Evolutionary conservation across 2,329 filamentous ascomycete species (phyloP).

Genomic region (Claviceps spartinae): DNA sequence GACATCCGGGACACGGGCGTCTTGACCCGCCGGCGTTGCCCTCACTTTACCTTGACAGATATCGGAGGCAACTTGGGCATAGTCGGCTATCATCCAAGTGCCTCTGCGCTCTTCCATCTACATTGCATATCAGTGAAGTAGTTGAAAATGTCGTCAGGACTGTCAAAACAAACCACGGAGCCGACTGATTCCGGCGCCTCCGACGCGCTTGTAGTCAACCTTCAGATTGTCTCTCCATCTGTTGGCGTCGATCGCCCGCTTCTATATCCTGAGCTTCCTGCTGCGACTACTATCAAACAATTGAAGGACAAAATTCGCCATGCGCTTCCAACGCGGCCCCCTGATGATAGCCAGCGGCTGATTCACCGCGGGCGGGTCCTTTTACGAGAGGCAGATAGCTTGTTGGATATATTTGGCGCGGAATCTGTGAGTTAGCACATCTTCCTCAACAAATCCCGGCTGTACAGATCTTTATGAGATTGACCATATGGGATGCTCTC

Average conservation of each 20-base stretch:
- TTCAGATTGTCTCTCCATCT: conserved; percentile 47
- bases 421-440: conserved; percentile 29
- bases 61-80: neutral
- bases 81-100: neutral
- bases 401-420: conserved; percentile 43
- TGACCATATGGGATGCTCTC: conserved; percentile 4
- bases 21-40: neutral
- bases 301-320: conserved; percentile 46
- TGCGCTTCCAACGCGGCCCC: conserved; percentile 32
- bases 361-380: conserved; percentile 48
- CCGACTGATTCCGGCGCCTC: conserved; percentile 11
- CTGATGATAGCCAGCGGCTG: conserved; percentile 42
- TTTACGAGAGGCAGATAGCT: conserved; percentile 37
- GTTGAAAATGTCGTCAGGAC: conserved; percentile 26
- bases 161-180: conserved; percentile 14
- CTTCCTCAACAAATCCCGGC: conserved; percentile 1
- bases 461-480: neutral
- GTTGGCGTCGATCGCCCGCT: conserved; percentile 37
- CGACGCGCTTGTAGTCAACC: conserved; percentile 32
- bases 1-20: neutral
- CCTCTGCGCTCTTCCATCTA: neutral
- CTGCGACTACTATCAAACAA: conserved; percentile 39
- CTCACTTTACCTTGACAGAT: neutral
- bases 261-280: conserved; percentile 33
- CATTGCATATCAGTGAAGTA: neutral